These are phyloP conservation scores for Aspergillus eucalypticola DNA, from an alignment of 2,329 filamentous ascomycete species.

Conservation along the genomic window DNA sequence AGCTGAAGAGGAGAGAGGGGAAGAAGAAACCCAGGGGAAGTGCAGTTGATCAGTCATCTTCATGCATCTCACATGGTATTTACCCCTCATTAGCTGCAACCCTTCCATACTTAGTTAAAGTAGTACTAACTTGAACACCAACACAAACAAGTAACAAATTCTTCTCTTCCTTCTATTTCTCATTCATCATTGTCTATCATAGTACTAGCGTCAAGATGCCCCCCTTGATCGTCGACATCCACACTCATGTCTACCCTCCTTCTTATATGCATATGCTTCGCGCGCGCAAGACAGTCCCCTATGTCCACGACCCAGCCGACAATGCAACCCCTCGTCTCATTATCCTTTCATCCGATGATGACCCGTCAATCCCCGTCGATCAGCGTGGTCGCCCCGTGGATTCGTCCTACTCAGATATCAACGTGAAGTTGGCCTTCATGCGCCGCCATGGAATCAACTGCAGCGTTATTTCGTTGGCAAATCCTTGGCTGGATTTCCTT, in stretches of 20 bases:
- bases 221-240: slow-evolving; percentile 58
- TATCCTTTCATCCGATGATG: slow-evolving; percentile 50
- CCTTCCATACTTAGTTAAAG: not conserved
- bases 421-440: slow-evolving; percentile 85
- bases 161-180: not conserved
- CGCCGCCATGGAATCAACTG: slow-evolving; percentile 76
- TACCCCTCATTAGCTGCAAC: not conserved
- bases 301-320: slow-evolving; percentile 44
- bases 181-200: slow-evolving; percentile 4
- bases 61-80: slow-evolving; percentile 1
- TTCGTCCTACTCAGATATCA: slow-evolving; percentile 76
- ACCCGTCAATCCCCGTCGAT: slow-evolving; percentile 39
- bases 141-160: not conserved
- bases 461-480: slow-evolving; percentile 84
- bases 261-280: slow-evolving; percentile 60
- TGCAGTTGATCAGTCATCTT: slow-evolving; percentile 1
- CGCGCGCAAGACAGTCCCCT: slow-evolving; percentile 50
- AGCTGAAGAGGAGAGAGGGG: not conserved
- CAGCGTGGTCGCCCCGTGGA: slow-evolving; percentile 77
- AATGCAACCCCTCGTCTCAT: slow-evolving; percentile 44
- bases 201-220: slow-evolving; percentile 19
- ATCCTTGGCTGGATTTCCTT: slow-evolving; percentile 92
- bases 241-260: slow-evolving; percentile 65
- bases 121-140: not conserved
- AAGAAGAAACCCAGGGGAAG: too few species aligned